Conservation (phyloP, 116 monocot species). For the Dioscorea cayenensis region DNA sequence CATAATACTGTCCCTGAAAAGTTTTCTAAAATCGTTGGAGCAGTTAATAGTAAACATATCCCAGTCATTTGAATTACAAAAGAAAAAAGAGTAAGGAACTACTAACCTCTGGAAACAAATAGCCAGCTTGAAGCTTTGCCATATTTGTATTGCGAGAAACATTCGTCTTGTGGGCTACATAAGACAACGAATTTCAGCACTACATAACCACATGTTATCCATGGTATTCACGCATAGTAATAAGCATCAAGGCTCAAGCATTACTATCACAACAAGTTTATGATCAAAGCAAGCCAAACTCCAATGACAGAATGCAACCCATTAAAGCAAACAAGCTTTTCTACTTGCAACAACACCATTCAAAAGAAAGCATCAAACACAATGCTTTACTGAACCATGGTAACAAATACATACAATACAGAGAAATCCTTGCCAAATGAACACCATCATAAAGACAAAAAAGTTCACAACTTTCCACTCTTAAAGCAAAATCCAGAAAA, state of each 20-base stretch:
- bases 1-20: not conserved
- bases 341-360: too few relatives aligned
- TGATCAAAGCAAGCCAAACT: too few relatives aligned
- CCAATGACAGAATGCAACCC: too few relatives aligned
- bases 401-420: too few relatives aligned
- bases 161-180: conserved; percentile 70
- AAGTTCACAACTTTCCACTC: not conserved
- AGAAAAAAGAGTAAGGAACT: not conserved
- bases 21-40: not conserved
- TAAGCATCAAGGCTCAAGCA: not conserved
- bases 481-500: not conserved
- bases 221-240: not conserved
- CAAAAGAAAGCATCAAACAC: too few relatives aligned
- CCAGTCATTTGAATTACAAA: not conserved
- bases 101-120: conserved; percentile 89
- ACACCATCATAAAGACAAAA: not conserved
- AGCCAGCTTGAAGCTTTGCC: conserved; percentile 94
- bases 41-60: not conserved
- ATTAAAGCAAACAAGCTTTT: too few relatives aligned
- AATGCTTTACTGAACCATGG: too few relatives aligned
- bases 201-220: not conserved
- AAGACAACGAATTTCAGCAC: conserved; percentile 1
- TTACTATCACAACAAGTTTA: too few relatives aligned
- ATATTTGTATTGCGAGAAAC: conserved; percentile 85
- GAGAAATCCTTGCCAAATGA: not conserved